Evolutionary conservation across 306 rosid species (phyloP).

Genomic region (Cicer bijugum): DNA sequence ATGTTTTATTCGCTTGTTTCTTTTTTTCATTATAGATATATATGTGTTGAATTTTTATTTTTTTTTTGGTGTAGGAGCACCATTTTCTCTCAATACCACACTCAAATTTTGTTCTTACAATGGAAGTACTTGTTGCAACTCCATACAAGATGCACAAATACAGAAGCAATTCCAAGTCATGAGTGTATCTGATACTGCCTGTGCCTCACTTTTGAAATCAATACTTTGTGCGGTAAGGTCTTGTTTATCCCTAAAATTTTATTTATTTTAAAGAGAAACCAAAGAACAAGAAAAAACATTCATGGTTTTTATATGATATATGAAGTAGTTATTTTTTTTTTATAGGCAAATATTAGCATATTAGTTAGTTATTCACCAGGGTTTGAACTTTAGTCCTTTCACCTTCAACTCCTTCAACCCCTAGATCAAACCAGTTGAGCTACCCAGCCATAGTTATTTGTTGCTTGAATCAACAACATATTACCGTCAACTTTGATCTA

Average conservation of each 20-base stretch:
- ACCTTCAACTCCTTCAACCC: too few species aligned
- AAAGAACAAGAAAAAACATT: neutral
- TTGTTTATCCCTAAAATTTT: conserved; percentile 6
- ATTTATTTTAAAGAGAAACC: neutral
- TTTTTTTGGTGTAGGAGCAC: conserved; percentile 63
- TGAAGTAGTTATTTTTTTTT: neutral
- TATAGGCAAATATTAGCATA: too few species aligned
- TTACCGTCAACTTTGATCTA: neutral
- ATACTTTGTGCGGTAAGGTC: conserved; percentile 81
- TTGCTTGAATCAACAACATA: conserved; percentile 25
- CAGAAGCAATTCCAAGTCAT: conserved; percentile 66
- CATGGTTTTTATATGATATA: conserved; percentile 5
- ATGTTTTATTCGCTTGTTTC: neutral
- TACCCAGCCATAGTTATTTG: too few species aligned
- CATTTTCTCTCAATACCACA: conserved; percentile 56
- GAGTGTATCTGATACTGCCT: conserved; percentile 70
- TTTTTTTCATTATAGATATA: neutral
- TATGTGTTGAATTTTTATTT: conserved; percentile 8
- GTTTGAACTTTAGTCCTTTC: too few species aligned
- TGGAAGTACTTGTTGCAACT: conserved; percentile 83
- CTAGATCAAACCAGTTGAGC: too few species aligned
- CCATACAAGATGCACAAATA: conserved; percentile 67
- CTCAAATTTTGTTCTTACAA: conserved; percentile 78
- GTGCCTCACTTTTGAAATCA: conserved; percentile 78
- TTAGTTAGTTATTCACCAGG: too few species aligned